Evolutionary conservation across 306 rosid genomes (phyloP), one percentile per base, ranked within the genome.

Genomic region (Vigna angularis): DNA sequence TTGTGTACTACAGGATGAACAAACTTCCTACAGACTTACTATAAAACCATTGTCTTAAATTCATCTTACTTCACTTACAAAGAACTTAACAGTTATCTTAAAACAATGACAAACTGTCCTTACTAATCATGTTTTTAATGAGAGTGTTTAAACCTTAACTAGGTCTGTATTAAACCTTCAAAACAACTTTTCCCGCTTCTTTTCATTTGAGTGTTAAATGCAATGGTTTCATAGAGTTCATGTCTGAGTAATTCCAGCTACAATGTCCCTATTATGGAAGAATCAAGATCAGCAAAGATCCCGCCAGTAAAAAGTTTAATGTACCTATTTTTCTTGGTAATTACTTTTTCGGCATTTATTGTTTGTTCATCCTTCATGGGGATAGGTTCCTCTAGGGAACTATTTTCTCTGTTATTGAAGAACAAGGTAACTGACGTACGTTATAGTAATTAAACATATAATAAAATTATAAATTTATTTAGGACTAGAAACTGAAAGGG

Each of bases 111-210:
- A 44, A 50, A 57, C 4, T 10, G 12, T 22, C 18, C 13, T 8
- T 30, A 55, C 57, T 69, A 66, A 57, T 53, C 36, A 71, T 50
- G 66, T 70, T 70, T 9, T 14, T 47, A n/a, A 9, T 66, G 53
- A 38, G 45, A 14, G 28, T n/a, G 34, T 67, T 64, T 53, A 30
- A n/a, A 75, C 16, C 13, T 42, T 42, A 9, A 20, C 4, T 45
- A 12, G 48, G 24, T 36, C 65, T 8, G 64, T 7, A 16, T 45
- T 71, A n/a, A 55, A 30, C 77, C 40, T 58, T 78, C 48, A 58
- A 78, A 58, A 50, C 61, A 42, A 55, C 44, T 44, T 61, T 88
- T 81, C 79, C 88, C 80, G 82, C 89, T 20, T 74, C 72, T 67
- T 66, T 22, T 76, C 34, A 18, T 13, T 40, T 17, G 52, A 17